Percentiles rank a stretch among this genome's conserved stretches.
Evolutionary conservation across 257 asterid genomes (phyloP).

Genomic region (Linaria vulgaris): DNA sequence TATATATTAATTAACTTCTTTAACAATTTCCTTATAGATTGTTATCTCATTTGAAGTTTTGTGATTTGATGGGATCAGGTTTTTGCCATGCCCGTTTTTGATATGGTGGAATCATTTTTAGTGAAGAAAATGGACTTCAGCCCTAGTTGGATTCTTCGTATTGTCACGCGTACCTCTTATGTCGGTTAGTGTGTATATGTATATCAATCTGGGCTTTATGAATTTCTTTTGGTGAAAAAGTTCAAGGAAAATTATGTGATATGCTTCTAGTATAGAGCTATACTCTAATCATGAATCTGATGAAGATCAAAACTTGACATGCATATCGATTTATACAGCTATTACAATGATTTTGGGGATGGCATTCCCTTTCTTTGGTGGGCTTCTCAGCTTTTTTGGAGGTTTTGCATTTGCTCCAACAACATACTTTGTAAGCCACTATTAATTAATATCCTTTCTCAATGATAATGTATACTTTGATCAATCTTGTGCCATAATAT

Average conservation of each 20-base stretch:
- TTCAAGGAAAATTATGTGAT: too few relatives aligned
- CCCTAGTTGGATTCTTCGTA: slow-evolving; percentile 32
- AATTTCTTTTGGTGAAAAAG: too few relatives aligned
- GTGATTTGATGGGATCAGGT: slow-evolving; percentile 25
- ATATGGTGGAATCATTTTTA: slow-evolving; percentile 42
- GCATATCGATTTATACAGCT: too few relatives aligned
- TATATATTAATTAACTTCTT: not conserved
- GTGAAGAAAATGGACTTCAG: slow-evolving; percentile 31
- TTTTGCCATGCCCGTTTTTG: slow-evolving; percentile 57
- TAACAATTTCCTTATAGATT: not conserved
- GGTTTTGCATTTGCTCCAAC: slow-evolving; percentile 6
- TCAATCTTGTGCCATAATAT: too few relatives aligned
- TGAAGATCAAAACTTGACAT: too few relatives aligned
- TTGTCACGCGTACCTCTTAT: slow-evolving; percentile 34
- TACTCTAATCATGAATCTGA: too few relatives aligned
- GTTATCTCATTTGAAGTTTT: not conserved
- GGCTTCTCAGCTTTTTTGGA: slow-evolving; percentile 3
- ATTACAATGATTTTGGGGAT: slow-evolving; percentile 1
- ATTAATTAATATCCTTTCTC: too few relatives aligned
- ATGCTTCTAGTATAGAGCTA: too few relatives aligned
- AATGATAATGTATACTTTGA: too few relatives aligned
- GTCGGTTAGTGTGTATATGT: slow-evolving; percentile 34
- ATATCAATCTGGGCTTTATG: too few relatives aligned
- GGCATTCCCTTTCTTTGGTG: slow-evolving; percentile 3
- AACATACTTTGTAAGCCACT: slow-evolving; percentile 16